Base-by-base conservation (phyloP, 129 eudicot genomes). In the Pulicaria dysenterica region DNA sequence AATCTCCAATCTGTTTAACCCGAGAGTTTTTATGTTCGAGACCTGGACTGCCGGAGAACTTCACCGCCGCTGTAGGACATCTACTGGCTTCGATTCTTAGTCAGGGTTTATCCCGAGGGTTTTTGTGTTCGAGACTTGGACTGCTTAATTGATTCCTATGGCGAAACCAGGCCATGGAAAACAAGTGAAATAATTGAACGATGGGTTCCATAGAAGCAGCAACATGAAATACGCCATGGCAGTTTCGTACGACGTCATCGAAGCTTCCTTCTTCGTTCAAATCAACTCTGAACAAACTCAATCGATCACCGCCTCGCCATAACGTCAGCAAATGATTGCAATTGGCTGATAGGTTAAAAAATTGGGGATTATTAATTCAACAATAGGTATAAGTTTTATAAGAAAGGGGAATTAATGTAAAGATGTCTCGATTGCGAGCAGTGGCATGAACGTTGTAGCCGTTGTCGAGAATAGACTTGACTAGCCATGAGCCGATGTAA, bases 401-500 rank as follows among this genome's bases (percentile, higher is more conserved):
- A 5, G 47, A 68, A 75, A 36, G 14, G 54, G 40, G 17, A 41
- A 44, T 43, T 6, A 12, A 5, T 13, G 11, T 8, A 19, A 7
- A 66, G 73, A 8, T n/a, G 88, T 96, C 89, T 31, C 83, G 91
- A 78, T 85, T 66, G 0, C 96, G 86, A 64, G 80, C 78, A 44
- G 98, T 74, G 76, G 98, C 98, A 61, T 87, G 94, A 73, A 92
- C 96, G 3, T 10, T 36, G 81, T 70, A 70, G 56, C 94, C 94
- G 3, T 68, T 83, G 19, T 74, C 78, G 19, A 92, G 91, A 24
- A 92, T 89, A 70, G 88, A 68, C 42, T 75, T 89, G 5, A 89
- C 91, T 3, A 92, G 88, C 96, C 90, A 92, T 73, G 98, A 92
- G 9, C 95, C 97, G 10, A 92, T 85, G 84, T 86, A 92, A 16